phyloP scores from a whole-genome alignment of 208 protist species.

The Phytomonas francai region DNA sequence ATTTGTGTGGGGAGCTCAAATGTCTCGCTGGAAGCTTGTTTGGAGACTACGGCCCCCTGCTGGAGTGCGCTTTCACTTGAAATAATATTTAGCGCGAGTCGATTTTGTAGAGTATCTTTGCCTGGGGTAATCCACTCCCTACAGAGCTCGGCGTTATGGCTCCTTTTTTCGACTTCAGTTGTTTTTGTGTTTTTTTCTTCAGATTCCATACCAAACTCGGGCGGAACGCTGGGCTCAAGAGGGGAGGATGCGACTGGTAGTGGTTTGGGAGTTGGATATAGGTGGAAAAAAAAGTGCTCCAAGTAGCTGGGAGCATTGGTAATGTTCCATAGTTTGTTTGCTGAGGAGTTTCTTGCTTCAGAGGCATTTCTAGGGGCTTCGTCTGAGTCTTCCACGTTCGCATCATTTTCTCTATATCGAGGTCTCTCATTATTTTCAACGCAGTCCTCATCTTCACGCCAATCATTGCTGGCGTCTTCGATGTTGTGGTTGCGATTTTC shows the following conservation, averaged over 20 bases:
- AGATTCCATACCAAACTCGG: not conserved
- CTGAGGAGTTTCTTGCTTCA: constrained; percentile 15
- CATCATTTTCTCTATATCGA: not conserved
- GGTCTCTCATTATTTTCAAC: not conserved
- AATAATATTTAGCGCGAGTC: too few relatives aligned
- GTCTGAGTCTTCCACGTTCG: not conserved
- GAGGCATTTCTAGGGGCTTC: not conserved
- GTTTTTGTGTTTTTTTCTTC: not conserved
- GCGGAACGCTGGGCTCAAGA: too few relatives aligned
- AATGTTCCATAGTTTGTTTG: constrained; percentile 14
- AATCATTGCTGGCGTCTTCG: constrained; percentile 3
- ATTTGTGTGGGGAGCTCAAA: too few relatives aligned
- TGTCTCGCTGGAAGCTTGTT: too few relatives aligned
- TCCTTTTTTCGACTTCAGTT: not conserved
- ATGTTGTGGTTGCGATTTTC: constrained; percentile 14
- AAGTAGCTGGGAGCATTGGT: constrained; percentile 23
- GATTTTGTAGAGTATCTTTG: too few relatives aligned
- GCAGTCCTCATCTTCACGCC: not conserved
- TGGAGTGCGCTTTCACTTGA: too few relatives aligned
- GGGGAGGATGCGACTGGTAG: not conserved
- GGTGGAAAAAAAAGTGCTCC: constrained; percentile 38
- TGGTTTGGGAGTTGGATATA: constrained; percentile 22
- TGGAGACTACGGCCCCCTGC: too few relatives aligned
- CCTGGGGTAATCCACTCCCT: too few relatives aligned
- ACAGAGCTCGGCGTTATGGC: not conserved